These are phyloP conservation scores for Trichaptum fuscoviolaceum DNA, from an alignment of 768 basidiomycete species.

Conservation along the genomic window DNA sequence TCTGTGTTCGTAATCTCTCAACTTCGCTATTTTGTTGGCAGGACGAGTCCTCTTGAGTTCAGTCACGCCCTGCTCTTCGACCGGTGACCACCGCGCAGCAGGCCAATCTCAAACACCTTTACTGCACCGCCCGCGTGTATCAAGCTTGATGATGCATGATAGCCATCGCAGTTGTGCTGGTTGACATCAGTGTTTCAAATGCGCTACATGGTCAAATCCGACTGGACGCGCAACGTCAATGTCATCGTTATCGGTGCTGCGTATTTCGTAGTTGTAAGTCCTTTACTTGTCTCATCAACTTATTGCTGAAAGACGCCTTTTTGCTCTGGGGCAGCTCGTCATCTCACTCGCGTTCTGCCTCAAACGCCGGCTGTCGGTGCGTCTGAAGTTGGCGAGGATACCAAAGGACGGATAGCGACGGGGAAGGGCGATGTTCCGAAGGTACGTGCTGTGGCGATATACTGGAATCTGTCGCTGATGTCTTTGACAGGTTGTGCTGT, in stretches of 20 bases:
- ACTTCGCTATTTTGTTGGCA: no score
- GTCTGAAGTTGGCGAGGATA: conserved; percentile 58
- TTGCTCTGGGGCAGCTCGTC: conserved; percentile 36
- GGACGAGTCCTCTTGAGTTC: no score
- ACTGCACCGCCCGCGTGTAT: no score
- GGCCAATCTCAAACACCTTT: no score
- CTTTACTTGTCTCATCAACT: neutral
- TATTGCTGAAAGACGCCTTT: no score
- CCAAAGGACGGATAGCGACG: conserved; percentile 55
- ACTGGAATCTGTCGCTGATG: neutral
- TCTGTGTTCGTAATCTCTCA: no score
- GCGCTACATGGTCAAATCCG: no score
- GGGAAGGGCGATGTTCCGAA: conserved; percentile 54
- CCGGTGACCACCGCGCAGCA: no score
- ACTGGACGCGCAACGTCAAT: conserved; percentile 62
- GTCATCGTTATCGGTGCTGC: conserved; percentile 62
- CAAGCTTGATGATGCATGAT: no score
- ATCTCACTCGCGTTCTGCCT: conserved; percentile 56
- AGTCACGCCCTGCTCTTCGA: no score
- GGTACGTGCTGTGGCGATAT: conserved; percentile 32
- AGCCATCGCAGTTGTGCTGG: no score
- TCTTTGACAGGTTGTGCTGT: conserved; percentile 47
- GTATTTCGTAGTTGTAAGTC: conserved; percentile 61
- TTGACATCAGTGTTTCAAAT: no score
- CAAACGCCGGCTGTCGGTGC: conserved; percentile 65